Evolutionary conservation across 2,329 filamentous ascomycete genomes (phyloP), one percentile per base, ranked within the genome.

Genomic region (Microcyclospora tardicrescens): DNA sequence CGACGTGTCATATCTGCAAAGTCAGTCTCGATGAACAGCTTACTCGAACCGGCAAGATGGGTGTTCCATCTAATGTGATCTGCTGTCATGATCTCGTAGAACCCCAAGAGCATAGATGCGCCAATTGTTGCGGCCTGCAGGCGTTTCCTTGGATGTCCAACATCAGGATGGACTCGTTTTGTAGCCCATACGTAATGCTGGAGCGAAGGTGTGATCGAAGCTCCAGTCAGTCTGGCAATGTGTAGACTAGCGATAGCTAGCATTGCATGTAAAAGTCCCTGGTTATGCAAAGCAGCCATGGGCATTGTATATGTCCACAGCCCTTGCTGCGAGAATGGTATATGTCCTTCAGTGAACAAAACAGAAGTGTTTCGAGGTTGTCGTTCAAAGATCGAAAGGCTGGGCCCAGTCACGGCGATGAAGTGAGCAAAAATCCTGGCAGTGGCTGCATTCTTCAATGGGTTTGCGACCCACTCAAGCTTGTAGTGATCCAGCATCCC

Each of bases 21-120:
- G 36, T 91, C 81, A 32, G 93, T 81, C 55, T 96, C 87, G 37
- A 75, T 73, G 16, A 96, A 71, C 24, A 96, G 70, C 45, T 87
- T 81, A 31, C 81, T 78, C 9, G 85, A 84, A 10, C 91, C 91
- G 35, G 84, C 76, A 29, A 96, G 67, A 61, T 96, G 91, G 44
- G 83, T 89, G 53, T 84, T 91, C 91, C 91, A 98, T 58, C 94
- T 94, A 39, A 81, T 78, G 52, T 96, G 89, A 49, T 98, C 89
- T 15, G 86, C 89, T 28, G 81, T 82, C 79, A 89, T 91, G 13
- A 95, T 84, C 58, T 96, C 91, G 53, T 93, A 96, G 58, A 86
- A 96, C 0, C 79, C 84, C 6, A 98, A 70, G 6, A 96, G 66
- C 28, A 95, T 67, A 0, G 84, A 86, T 2, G 87, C 86, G 6